Conservation (phyloP, 371 early-diverging fungal species). For the Mucor circinelloides region DNA sequence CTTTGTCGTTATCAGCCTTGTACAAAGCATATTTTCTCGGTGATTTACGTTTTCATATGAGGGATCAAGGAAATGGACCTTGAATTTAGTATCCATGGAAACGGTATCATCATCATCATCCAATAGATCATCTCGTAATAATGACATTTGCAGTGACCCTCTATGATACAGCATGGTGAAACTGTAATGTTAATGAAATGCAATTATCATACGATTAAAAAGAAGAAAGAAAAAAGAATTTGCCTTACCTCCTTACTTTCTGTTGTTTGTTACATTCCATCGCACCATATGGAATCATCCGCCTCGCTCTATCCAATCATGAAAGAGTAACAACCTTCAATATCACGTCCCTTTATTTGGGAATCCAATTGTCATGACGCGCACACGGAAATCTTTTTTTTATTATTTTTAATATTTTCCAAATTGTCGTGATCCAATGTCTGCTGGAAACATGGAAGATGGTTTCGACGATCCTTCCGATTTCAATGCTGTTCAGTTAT, state of each 20-base stretch:
- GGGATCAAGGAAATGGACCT: too few relatives aligned
- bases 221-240: background rate
- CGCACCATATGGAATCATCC: background rate
- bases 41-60: too few relatives aligned
- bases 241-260: background rate
- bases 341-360: background rate
- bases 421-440: background rate
- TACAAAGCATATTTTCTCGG: too few relatives aligned
- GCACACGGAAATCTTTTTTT: background rate
- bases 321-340: background rate
- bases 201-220: background rate
- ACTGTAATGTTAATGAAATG: background rate
- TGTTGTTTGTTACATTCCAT: background rate
- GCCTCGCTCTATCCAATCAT: background rate
- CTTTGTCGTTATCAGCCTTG: too few relatives aligned
- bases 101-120: too few relatives aligned
- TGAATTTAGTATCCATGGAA: too few relatives aligned
- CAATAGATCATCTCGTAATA: too few relatives aligned
- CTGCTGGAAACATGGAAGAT: background rate
- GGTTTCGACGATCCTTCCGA: conserved; percentile 36
- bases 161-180: too few relatives aligned
- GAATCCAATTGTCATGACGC: background rate
- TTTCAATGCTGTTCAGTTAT: conserved; percentile 25
- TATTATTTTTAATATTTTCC: background rate
- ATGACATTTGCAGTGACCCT: too few relatives aligned